Evolutionary conservation across 73 alveolate genomes (phyloP), one percentile per base, ranked within the genome.

Genomic region (Paramecium caudatum): DNA sequence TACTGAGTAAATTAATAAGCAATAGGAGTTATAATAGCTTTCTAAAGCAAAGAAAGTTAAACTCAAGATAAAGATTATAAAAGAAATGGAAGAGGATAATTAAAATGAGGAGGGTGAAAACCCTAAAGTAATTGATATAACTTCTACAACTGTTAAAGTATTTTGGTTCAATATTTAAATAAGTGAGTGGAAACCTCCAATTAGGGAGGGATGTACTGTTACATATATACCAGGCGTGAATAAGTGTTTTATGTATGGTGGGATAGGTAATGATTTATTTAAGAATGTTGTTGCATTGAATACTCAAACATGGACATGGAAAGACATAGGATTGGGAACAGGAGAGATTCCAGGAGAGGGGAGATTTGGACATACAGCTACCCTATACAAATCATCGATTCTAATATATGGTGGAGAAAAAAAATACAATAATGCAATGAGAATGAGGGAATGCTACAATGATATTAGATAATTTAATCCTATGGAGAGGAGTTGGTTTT

Each of bases 281-380:
- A 86, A 86, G 9, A 86, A 80, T n/a, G 27, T 86, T 19, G 33
- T 49, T 39, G 15, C 30, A 8, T 65, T 86, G 6, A 78, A 63
- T 63, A 62, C 84, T 36, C 25, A 37, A 30, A 63, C 93, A 13
- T 86, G 93, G 93, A 23, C 30, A n/a, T 86, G 93, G 93, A 47
- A 25, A 30, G 84, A 62, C 23, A 86, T 86, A 10, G 88, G 74
- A 10, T 12, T 39, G 4, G 93, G 90, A 9, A 17, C 43, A 8
- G 88, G 88, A 41, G 93, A 47, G 9, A 45, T 47, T 45, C 88
- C 84, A 34, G 39, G 33, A 16, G 93, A 86, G 15, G 93, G 93
- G 23, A 86, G 93, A 63, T 86, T 55, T 43, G 93, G 93, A 13
- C 93, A 86, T 30, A 86, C 93, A 62, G 87, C 90, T 13, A 70